Evolutionary conservation across 192 early-diverging fungal species (phyloP).

Genomic region (Umbelopsis ramanniana): DNA sequence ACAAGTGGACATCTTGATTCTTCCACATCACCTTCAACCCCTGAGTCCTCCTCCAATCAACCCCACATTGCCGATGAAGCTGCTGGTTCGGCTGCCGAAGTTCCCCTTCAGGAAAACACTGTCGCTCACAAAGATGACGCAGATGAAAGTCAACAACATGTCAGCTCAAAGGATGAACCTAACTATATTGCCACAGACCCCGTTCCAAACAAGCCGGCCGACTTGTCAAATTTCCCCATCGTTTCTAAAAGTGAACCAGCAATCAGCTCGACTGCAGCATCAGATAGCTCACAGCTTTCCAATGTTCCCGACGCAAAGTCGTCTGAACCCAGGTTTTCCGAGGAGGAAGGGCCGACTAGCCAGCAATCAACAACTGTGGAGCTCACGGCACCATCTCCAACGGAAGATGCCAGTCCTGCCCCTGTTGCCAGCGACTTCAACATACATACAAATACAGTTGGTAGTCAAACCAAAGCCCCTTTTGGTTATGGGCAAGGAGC

Average conservation of each 20-base stretch:
- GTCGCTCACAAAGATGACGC: background rate
- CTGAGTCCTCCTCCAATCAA: background rate
- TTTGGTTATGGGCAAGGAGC: slow-evolving; percentile 29
- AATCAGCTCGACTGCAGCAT: too few relatives aligned
- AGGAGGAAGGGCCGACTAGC: background rate
- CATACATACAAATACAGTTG: slow-evolving; percentile 18
- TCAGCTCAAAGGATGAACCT: too few relatives aligned
- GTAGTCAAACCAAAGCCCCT: background rate
- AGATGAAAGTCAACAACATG: background rate
- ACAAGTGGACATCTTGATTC: background rate
- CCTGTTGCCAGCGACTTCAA: slow-evolving; percentile 28
- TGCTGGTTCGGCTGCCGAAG: background rate
- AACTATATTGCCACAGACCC: too few relatives aligned
- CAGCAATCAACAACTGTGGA: background rate
- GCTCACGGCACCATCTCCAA: background rate
- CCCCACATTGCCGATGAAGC: background rate
- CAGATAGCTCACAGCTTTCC: too few relatives aligned
- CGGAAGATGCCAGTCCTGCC: slow-evolving; percentile 25
- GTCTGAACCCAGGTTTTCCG: background rate
- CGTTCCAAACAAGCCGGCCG: too few relatives aligned
- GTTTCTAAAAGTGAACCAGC: too few relatives aligned
- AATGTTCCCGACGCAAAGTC: background rate
- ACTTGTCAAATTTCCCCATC: too few relatives aligned
- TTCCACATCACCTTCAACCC: background rate
- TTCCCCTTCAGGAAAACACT: background rate